phyloP scores from a whole-genome alignment of 2,329 filamentous ascomycete species.

The Claviceps humidiphila region DNA sequence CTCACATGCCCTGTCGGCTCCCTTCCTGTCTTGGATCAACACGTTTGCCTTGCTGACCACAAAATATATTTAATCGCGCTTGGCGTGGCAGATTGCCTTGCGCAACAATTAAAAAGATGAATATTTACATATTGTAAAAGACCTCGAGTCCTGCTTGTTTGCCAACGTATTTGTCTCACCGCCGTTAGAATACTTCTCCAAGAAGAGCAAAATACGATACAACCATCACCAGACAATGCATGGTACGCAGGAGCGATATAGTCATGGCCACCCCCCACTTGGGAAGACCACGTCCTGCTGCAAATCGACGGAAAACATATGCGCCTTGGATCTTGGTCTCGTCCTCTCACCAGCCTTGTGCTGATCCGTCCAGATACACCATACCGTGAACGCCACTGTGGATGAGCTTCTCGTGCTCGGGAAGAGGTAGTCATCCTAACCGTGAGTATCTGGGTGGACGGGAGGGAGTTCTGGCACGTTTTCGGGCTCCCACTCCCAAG shows the following conservation, averaged over 20 bases:
- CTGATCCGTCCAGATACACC: background rate
- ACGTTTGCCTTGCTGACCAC: background rate
- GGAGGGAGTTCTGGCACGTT: constrained; percentile 23
- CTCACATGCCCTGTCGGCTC: background rate
- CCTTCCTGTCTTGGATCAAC: background rate
- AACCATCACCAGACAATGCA: background rate
- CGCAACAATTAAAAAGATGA: background rate
- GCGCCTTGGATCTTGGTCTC: background rate
- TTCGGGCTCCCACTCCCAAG: constrained; percentile 59
- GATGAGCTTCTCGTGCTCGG: constrained; percentile 22
- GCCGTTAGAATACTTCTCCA: background rate
- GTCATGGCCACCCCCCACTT: background rate
- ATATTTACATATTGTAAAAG: background rate
- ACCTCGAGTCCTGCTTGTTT: background rate
- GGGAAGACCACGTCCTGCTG: background rate
- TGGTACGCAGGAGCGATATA: background rate
- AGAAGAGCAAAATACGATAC: background rate
- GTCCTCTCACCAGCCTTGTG: background rate
- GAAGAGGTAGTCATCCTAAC: constrained; percentile 32
- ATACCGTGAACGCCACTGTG: constrained; percentile 3
- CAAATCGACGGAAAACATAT: background rate
- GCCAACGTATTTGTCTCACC: background rate
- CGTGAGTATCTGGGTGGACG: constrained; percentile 37
- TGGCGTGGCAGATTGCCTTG: background rate
- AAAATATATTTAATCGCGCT: background rate